A percentile compares a stretch with the other conserved stretches of the same genome.
phyloP scores from a whole-genome alignment of 257 asterid species.

The Solanum sejunctum region DNA sequence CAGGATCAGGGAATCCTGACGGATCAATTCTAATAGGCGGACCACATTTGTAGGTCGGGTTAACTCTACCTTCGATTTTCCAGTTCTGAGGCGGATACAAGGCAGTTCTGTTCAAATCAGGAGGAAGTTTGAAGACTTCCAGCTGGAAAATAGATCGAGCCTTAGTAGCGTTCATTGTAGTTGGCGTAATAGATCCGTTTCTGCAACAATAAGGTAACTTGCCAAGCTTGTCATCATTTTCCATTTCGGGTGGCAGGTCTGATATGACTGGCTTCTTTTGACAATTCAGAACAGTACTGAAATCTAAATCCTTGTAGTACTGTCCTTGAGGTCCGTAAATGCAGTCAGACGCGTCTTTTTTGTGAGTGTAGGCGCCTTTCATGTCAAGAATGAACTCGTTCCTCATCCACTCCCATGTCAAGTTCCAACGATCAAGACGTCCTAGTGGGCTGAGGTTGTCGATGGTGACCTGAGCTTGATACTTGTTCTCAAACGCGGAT shows the following conservation, averaged over 20 bases:
- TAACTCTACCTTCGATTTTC: constrained; percentile 46
- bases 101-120: constrained; percentile 68
- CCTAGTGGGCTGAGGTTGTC: constrained; percentile 80
- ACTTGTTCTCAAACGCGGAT: constrained; percentile 47
- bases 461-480: constrained; percentile 78
- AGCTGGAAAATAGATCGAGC: constrained; percentile 60
- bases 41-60: constrained; percentile 64
- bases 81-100: constrained; percentile 76
- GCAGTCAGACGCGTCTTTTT: constrained; percentile 66
- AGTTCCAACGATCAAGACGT: constrained; percentile 87
- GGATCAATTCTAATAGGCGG: constrained; percentile 69
- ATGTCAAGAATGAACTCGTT: constrained; percentile 70
- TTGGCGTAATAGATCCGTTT: constrained; percentile 54
- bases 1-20: constrained; percentile 58
- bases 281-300: constrained; percentile 61
- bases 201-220: constrained; percentile 69
- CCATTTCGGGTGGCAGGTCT: constrained; percentile 55
- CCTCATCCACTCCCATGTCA: constrained; percentile 98
- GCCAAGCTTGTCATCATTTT: constrained; percentile 63
- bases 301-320: constrained; percentile 58
- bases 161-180: constrained; percentile 58
- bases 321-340: constrained; percentile 82
- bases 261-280: constrained; percentile 55
- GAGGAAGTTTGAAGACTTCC: constrained; percentile 82
- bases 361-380: constrained; percentile 73